Evolutionary conservation across 768 basidiomycete species (phyloP).

Genomic region (Austroboletus eburneus): DNA sequence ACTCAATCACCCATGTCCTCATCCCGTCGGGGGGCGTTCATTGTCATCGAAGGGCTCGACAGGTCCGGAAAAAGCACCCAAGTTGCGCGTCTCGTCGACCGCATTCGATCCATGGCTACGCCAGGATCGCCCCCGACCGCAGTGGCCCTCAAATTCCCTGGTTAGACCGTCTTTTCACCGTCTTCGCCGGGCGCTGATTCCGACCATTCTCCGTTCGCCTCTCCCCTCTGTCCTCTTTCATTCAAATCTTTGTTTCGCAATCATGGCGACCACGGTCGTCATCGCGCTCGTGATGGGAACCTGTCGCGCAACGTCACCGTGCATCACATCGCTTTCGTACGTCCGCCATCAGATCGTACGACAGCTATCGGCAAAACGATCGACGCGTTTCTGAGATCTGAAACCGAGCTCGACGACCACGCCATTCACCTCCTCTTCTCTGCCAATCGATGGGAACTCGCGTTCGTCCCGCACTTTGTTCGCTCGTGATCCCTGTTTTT

Average conservation of each 20-base stretch:
- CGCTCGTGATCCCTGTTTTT: too few relatives aligned
- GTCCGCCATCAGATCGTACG: slow-evolving; percentile 63
- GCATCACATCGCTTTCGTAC: not conserved
- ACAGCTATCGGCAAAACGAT: slow-evolving; percentile 92
- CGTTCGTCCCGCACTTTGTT: slow-evolving; percentile 43
- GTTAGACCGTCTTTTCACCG: slow-evolving; percentile 38
- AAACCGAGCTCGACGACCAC: slow-evolving; percentile 85
- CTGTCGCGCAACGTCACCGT: not conserved
- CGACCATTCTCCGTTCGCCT: too few relatives aligned
- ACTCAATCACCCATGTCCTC: not conserved
- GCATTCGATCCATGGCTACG: slow-evolving; percentile 37
- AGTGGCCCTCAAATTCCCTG: slow-evolving; percentile 82
- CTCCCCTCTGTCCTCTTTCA: not conserved
- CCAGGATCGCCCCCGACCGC: slow-evolving; percentile 27
- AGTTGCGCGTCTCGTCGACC: slow-evolving; percentile 53
- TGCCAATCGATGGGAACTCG: slow-evolving; percentile 95
- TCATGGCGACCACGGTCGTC: not conserved
- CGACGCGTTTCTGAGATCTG: slow-evolving; percentile 80
- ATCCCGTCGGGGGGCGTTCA: slow-evolving; percentile 63
- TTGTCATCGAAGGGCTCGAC: slow-evolving; percentile 95
- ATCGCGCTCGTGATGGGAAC: not conserved
- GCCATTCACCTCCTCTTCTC: slow-evolving; percentile 93
- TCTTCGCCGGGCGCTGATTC: too few relatives aligned
- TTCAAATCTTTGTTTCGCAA: not conserved
- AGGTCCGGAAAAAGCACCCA: slow-evolving; percentile 94